These are phyloP conservation scores for Aleurites moluccanus DNA, from an alignment of 441 rosid species.

Conservation along the genomic window DNA sequence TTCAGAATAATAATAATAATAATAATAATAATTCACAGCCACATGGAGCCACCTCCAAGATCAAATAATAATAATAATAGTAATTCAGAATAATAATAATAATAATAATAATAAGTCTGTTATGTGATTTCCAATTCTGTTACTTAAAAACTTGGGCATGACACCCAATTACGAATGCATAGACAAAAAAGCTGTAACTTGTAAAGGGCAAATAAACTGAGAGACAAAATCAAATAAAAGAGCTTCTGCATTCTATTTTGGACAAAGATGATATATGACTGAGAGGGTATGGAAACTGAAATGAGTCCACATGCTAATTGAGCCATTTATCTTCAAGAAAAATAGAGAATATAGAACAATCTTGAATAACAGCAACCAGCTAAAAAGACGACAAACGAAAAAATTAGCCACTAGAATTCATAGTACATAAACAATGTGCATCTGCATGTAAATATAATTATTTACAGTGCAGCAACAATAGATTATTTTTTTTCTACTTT, in stretches of 20 bases:
- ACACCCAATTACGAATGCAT: neutral
- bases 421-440: conserved; percentile 6
- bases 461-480: conserved; percentile 1
- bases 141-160: too few species aligned
- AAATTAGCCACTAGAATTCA: conserved; percentile 1
- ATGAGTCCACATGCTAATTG: neutral
- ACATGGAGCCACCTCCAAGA: conserved; percentile 41
- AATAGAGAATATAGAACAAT: neutral
- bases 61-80: too few species aligned
- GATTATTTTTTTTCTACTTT: too few species aligned
- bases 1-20: neutral
- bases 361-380: neutral
- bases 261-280: neutral
- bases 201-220: neutral
- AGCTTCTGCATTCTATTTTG: neutral
- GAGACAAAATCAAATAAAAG: neutral
- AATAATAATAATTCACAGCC: neutral
- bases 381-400: too few species aligned
- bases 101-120: too few species aligned
- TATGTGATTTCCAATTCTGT: too few species aligned
- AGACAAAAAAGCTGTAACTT: neutral
- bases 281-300: neutral
- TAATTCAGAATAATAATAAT: too few species aligned
- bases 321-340: neutral
- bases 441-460: neutral